These are phyloP conservation scores for Linnemannia schmuckeri DNA, from an alignment of 192 early-diverging fungal species.

Conservation along the genomic window DNA sequence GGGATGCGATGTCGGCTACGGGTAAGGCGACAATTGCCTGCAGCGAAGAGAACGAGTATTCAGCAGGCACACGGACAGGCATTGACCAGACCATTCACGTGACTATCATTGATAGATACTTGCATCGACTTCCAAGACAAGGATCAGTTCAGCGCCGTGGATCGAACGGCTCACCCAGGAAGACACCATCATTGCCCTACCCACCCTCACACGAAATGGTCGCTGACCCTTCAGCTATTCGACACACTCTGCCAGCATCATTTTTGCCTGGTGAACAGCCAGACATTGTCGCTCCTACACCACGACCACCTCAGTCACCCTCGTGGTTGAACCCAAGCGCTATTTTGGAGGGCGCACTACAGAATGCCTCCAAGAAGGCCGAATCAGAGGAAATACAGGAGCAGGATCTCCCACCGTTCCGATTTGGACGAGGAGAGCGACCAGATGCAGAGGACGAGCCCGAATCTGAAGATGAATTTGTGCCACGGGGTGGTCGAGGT, in stretches of 20 bases:
- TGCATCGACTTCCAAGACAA: constrained; percentile 46
- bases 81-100: background rate
- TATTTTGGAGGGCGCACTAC: constrained; percentile 28
- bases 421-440: constrained; percentile 44
- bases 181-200: constrained; percentile 32
- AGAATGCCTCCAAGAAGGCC: background rate
- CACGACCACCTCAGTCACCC: constrained; percentile 43
- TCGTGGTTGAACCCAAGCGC: constrained; percentile 41
- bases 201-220: constrained; percentile 39
- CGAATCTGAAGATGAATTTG: constrained; percentile 44
- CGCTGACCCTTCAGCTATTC: constrained; percentile 4
- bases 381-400: constrained; percentile 12
- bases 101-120: constrained; percentile 17
- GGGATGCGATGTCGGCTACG: constrained; percentile 83
- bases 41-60: background rate
- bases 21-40: constrained; percentile 38
- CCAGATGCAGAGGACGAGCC: constrained; percentile 51
- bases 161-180: constrained; percentile 22
- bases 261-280: constrained; percentile 25
- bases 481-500: constrained; percentile 9
- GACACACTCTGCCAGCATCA: constrained; percentile 41
- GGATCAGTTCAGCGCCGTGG: constrained; percentile 30
- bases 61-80: background rate
- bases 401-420: constrained; percentile 37
- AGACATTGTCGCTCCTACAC: constrained; percentile 48